Evolutionary conservation across 2,329 filamentous ascomycete genomes (phyloP), one percentile per base, ranked within the genome.

Genomic region (Calycina herbarum): DNA sequence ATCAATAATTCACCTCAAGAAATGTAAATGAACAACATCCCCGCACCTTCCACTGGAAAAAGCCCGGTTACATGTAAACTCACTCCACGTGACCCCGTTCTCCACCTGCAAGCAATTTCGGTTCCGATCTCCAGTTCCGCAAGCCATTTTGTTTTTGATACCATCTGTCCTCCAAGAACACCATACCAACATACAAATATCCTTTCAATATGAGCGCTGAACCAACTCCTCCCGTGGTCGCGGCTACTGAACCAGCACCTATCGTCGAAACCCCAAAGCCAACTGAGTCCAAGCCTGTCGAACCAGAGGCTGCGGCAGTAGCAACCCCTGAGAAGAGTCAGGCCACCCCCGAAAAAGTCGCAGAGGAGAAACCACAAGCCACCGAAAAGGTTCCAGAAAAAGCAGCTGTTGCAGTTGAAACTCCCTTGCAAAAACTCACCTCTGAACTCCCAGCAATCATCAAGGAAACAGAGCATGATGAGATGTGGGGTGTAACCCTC

Each of bases 401-500:
- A 29, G 35, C 65, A 40, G 5, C 45, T 31, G 57, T 42, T 11
- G 5, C 45, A 24, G 57, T 42, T 11, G 57, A 61, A 13, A 71
- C 68, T 4, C 73, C 81, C 13, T 80, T 92, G 40, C 77, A 78
- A 61, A 80, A 85, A 67, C 82, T 93, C 68, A 85, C 86, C 67
- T 80, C 81, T 10, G 81, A 82, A 35, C 82, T 94, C 40, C 79
- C 84, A 5, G 77, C 81, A 6, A 85, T 93, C 67, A 78, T 88
- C 66, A 78, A 80, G 59, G 81, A 83, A 66, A 80, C 85, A 61
- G 82, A 79, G 17, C 84, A 96, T 78, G 80, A 80, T 61, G 93
- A 97, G 82, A 91, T 97, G 84, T 98, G 94, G 87, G 94, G 94
- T 59, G 87, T 97, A 63, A 81, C 85, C 38, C 86, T 97, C 57